Evolutionary conservation across 305 asterid genomes (phyloP), one percentile per base, ranked within the genome.

Genomic region (Solanum hybrid): DNA sequence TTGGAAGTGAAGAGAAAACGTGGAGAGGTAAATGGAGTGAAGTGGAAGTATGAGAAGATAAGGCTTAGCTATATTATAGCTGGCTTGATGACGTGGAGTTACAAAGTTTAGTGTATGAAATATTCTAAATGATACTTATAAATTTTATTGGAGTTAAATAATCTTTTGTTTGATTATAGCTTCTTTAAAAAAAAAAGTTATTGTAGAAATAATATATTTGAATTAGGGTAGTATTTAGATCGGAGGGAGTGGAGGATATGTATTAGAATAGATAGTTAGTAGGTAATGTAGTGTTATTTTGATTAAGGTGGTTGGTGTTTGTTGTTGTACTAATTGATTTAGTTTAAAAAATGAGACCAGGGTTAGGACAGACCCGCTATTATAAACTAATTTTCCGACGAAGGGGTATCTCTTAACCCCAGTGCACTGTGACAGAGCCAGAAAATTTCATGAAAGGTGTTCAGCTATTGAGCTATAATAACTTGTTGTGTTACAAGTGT

Each of bases 181-280:
- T 16, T 51, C 1, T 6, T 51, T 12, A 4, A 42, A 40, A 11
- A 39, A 37, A 39, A 1, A 37, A 39, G 46, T 39, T 39, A 39
- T 39, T 39, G 46, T 39, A 39, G 46, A 39, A 39, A 39, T 10
- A 39, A 39, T 39, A 40, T 40, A 40, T 40, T 5, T 5, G 5
- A 42, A 42, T 42, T 51, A 51, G 0, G 3, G 67, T 5, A 16
- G 8, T 2, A 51, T 5, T 16, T 16, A 16, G 1, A 51, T 51
- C 0, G 1, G 1, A 51, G 4, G n/a, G 0, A 0, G 4, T 51
- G 9, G 22, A 6, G 3, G 4, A 51, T 1, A 51, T 51, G 0
- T 5, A 5, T 16, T 2, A 16, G 0, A 5, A 1, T 51, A 16
- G 8, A 51, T 2, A 4, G 0, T 0, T 6, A 16, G 1, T 51